A percentile compares a stretch with the other conserved stretches of the same genome.
phyloP scores from a whole-genome alignment of 768 basidiomycete species.

The Auriscalpium vulgare region DNA sequence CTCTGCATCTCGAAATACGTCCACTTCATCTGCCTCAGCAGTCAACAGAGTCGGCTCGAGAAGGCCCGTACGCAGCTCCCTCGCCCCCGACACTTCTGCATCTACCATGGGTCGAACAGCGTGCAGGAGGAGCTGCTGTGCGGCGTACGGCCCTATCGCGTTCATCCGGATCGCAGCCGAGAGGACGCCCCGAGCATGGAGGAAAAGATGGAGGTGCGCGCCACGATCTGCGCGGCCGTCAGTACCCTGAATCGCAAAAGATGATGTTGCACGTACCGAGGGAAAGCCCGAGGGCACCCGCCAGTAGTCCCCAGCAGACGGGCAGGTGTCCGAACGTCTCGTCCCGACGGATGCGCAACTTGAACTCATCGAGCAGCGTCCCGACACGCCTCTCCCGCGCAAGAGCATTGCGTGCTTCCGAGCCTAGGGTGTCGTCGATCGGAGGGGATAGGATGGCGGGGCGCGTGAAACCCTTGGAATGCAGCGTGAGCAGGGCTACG shows the following conservation, averaged over 20 bases:
- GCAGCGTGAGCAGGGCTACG: constrained; percentile 84
- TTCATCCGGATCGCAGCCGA: constrained; percentile 93
- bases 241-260: not conserved
- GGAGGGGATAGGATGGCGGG: constrained; percentile 30
- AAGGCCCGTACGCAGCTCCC: too few relatives aligned
- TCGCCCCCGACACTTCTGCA: constrained; percentile 28
- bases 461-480: constrained; percentile 68
- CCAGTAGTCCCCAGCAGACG: constrained; percentile 84
- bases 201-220: constrained; percentile 84
- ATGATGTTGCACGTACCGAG: constrained; percentile 41
- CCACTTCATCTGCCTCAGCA: not conserved
- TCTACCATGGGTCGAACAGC: constrained; percentile 61
- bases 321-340: constrained; percentile 77
- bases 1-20: not conserved
- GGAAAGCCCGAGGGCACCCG: constrained; percentile 64
- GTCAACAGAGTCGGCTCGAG: too few relatives aligned
- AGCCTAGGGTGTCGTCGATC: constrained; percentile 15
- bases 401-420: constrained; percentile 15
- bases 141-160: constrained; percentile 83
- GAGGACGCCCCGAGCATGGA: constrained; percentile 82
- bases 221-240: constrained; percentile 52
- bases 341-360: constrained; percentile 56
- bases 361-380: constrained; percentile 56
- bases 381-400: constrained; percentile 15
- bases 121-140: constrained; percentile 82